A percentile compares a stretch with the other conserved stretches of the same genome.
Evolutionary conservation across 345 rosid genomes (phyloP).

Genomic region (Salix arbutifolia): DNA sequence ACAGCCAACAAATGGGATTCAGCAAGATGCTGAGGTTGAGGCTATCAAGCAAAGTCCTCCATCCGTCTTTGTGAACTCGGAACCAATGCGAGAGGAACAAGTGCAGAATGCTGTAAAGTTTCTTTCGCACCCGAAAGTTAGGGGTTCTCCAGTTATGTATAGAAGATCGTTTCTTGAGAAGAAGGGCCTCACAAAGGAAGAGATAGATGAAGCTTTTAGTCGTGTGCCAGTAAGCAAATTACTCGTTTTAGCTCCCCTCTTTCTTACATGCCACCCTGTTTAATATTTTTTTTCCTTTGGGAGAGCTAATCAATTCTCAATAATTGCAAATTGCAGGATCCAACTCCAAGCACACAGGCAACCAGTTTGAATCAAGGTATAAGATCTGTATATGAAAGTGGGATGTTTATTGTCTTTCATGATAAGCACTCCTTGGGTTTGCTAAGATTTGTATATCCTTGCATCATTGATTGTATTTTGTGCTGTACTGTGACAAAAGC

Average conservation of each 20-base stretch:
- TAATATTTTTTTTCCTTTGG: neutral
- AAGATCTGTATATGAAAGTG: conserved; percentile 6
- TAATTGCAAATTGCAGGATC: conserved; percentile 52
- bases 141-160: conserved; percentile 83
- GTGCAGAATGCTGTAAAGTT: conserved; percentile 91
- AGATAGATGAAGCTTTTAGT: conserved; percentile 91
- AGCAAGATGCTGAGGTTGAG: conserved; percentile 46
- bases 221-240: conserved; percentile 75
- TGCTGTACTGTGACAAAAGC: conserved; percentile 10
- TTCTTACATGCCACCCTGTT: neutral
- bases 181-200: conserved; percentile 95
- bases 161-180: conserved; percentile 91
- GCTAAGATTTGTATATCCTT: conserved; percentile 1
- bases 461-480: conserved; percentile 18
- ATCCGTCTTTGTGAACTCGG: conserved; percentile 83
- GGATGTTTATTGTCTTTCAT: neutral
- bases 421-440: conserved; percentile 8
- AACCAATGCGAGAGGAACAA: conserved; percentile 90
- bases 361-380: conserved; percentile 54
- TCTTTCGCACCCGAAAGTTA: conserved; percentile 91
- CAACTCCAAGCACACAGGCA: conserved; percentile 65
- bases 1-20: conserved; percentile 42
- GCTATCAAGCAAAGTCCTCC: conserved; percentile 37
- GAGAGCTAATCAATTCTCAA: conserved; percentile 3
- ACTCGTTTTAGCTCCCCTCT: neutral